Percentiles rank a stretch among this genome's conserved stretches.
Evolutionary conservation across 1,284 basidiomycete genomes (phyloP).

Genomic region (Leccinum fuscescens): DNA sequence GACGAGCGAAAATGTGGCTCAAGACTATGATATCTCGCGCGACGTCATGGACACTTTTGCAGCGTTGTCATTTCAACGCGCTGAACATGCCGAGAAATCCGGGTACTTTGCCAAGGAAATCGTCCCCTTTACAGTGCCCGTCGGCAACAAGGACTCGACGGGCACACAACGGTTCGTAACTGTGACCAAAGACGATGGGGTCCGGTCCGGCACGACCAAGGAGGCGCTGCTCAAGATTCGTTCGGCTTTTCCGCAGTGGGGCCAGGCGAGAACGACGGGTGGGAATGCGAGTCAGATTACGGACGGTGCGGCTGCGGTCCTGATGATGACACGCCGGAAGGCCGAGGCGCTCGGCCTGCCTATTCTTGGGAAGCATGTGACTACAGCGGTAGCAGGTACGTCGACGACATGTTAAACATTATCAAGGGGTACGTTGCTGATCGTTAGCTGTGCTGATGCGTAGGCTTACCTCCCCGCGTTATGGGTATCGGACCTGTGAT

Average conservation of each 20-base stretch:
- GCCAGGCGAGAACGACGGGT: slow-evolving; percentile 75
- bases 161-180: slow-evolving; percentile 56
- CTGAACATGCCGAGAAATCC: slow-evolving; percentile 61
- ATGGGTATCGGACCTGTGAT: slow-evolving; percentile 83
- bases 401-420: background rate
- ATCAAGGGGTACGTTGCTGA: background rate
- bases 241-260: slow-evolving; percentile 88
- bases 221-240: slow-evolving; percentile 68
- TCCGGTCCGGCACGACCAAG: slow-evolving; percentile 74
- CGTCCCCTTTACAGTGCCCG: slow-evolving; percentile 70
- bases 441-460: background rate
- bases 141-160: slow-evolving; percentile 44
- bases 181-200: slow-evolving; percentile 79
- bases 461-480: slow-evolving; percentile 71
- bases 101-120: slow-evolving; percentile 80
- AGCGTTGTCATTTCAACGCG: slow-evolving; percentile 75
- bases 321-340: slow-evolving; percentile 85
- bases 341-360: slow-evolving; percentile 77
- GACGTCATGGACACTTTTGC: slow-evolving; percentile 86
- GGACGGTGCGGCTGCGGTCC: slow-evolving; percentile 83
- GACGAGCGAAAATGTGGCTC: slow-evolving; percentile 76
- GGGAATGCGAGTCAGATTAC: slow-evolving; percentile 89
- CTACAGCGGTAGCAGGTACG: slow-evolving; percentile 68
- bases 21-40: slow-evolving; percentile 78
- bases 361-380: slow-evolving; percentile 78